Base-by-base conservation (phyloP, 176 grass and related monocot genomes). In the Oryza officinalis region DNA sequence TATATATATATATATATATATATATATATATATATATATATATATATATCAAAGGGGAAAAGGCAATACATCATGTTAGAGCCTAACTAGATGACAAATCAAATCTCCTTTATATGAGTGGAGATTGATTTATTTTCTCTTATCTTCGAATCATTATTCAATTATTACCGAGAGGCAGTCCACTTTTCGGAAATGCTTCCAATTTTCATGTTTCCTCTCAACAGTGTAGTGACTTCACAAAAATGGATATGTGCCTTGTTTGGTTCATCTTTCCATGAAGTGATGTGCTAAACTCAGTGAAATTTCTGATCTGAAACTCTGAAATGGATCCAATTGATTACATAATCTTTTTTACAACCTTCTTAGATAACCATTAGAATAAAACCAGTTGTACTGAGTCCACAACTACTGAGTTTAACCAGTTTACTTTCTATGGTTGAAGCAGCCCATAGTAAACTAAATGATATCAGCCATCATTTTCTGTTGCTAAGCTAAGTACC, bases 401-500 rank as follows among this genome's bases (percentile, higher is more conserved):
- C 68, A 73, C 60, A 87, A 83, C 80, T 73, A 23, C 84, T 83
- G 37, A 3, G 27, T 72, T 68, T 50, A 33, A 60, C 44, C 63
- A 32, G 33, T 60, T 75, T 6, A 52, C 57, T 25, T 38, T 30
- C 18, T 71, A 41, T 87, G 50, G 40, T 60, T 65, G 22, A 77
- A 11, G 50, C 31, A 23, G 71, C 43, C 52, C 65, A 27, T 31
- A 66, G 79, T 79, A 54, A 66, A 17, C 33, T 40, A 69, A 44
- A 78, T 81, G 77, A 91, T 81, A 66, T 74, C 65, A 81, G 37
- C 81, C 72, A 78, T 78, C 86, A 41, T 50, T 81, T 84, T 82
- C 59, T 10, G 72, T 30, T 63, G 30, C 33, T 79, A 57, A 79
- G 77, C 13, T 13, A 79, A 81, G 13, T 13, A 11, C 4, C 59